Evolutionary conservation across 371 early-diverging fungal genomes (phyloP).

Genomic region (Circinella minor): DNA sequence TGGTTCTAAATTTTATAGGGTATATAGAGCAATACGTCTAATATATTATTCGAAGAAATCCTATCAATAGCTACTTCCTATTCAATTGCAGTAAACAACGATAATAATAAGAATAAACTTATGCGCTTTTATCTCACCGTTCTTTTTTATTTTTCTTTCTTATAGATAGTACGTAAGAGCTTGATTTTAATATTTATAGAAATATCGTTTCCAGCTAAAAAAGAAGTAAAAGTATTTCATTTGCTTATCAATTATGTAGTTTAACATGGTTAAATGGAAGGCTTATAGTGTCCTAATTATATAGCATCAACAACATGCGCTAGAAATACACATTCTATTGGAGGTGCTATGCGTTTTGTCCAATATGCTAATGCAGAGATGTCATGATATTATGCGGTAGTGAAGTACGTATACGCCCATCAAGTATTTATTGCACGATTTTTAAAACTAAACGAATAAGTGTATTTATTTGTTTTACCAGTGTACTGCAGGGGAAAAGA

Average conservation of each 20-base stretch:
- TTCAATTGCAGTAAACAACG: constrained; percentile 48
- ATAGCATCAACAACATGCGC: constrained; percentile 93
- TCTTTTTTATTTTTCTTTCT: background rate
- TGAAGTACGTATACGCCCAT: constrained; percentile 85
- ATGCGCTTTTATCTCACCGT: background rate
- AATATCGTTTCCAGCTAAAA: constrained; percentile 67
- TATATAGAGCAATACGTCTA: constrained; percentile 25
- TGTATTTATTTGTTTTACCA: too few species aligned
- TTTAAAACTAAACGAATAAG: constrained; percentile 53
- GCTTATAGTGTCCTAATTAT: constrained; percentile 85
- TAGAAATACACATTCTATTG: constrained; percentile 93
- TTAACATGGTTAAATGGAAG: too few species aligned
- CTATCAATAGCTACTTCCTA: constrained; percentile 60
- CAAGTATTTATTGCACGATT: constrained; percentile 86
- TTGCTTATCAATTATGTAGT: background rate
- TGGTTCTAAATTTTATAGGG: constrained; percentile 60
- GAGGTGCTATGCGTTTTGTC: constrained; percentile 93
- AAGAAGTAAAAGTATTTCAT: background rate
- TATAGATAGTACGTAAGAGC: background rate
- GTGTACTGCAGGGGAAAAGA: too few species aligned
- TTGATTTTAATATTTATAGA: constrained; percentile 39
- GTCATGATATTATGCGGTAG: constrained; percentile 97
- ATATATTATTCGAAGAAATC: constrained; percentile 73
- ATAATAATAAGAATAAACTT: too few species aligned
- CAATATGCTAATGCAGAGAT: constrained; percentile 87